Evolutionary conservation across 2,329 filamentous ascomycete genomes (phyloP).

Genomic region (Sporothrix pallida): DNA sequence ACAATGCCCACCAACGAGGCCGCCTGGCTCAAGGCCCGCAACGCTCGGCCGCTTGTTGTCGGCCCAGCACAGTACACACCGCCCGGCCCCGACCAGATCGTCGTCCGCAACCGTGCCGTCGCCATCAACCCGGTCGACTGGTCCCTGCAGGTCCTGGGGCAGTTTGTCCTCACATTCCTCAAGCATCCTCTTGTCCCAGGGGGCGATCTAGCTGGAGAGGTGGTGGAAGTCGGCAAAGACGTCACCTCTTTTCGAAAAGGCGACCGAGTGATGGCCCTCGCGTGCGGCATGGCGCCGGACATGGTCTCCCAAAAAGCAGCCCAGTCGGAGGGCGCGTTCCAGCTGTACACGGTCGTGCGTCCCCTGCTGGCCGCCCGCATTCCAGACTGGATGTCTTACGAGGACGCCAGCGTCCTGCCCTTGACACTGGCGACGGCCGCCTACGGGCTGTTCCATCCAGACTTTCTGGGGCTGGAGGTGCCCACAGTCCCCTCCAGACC

Average conservation of each 20-base stretch:
- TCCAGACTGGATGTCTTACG: conserved; percentile 44
- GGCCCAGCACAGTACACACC: conserved; percentile 12
- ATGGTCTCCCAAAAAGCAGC: not conserved
- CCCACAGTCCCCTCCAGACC: conserved; percentile 16
- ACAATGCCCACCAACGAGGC: conserved; percentile 14
- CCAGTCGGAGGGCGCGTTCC: conserved; percentile 18
- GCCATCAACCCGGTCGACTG: conserved; percentile 29
- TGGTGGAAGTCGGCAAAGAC: conserved; percentile 47
- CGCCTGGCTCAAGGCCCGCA: conserved; percentile 20
- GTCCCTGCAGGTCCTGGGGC: conserved; percentile 1
- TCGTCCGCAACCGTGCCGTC: conserved; percentile 23
- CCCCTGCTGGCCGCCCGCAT: not conserved
- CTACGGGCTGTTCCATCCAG: conserved; percentile 40
- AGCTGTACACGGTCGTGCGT: conserved; percentile 20
- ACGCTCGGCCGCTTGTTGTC: not conserved
- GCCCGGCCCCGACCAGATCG: conserved; percentile 13
- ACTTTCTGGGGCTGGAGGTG: conserved; percentile 37
- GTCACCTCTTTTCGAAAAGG: conserved; percentile 45
- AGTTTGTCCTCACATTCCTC: conserved; percentile 37
- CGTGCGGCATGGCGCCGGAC: not conserved
- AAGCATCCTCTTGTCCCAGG: conserved; percentile 52
- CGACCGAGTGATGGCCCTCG: conserved; percentile 38
- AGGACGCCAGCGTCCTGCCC: conserved; percentile 44
- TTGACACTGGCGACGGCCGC: conserved; percentile 43
- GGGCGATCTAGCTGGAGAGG: conserved; percentile 58